Evolutionary conservation across 495 filamentous ascomycete species (phyloP), one percentile per base, ranked within the genome.

Genomic region (Clohesyomyces aquaticus): DNA sequence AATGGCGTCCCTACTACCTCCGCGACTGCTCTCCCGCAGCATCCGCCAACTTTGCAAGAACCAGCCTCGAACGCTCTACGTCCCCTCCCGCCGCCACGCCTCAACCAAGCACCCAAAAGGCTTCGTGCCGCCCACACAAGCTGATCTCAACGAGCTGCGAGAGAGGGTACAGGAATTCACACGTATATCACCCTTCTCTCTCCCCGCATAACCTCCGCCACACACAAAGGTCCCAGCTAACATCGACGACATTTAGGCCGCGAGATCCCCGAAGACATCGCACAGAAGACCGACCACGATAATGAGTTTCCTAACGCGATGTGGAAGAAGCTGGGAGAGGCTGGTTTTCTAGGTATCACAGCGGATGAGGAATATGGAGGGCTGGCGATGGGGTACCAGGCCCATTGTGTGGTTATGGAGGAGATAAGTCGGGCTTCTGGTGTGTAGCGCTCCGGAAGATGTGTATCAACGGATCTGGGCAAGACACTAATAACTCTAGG

Each of bases 331-430:
- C 78, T 98, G 21, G 94, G 94, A 23, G 86, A 91, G 63, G 94
- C 94, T 45, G 95, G 85, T 77, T 88, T 98, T 58, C 83, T 98
- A 19, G 94, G 94, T 42, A 88, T 97, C 66, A 98, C 94, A 0
- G 95, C 91, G 14, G 91, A 96, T 74, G 93, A 97, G 74, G 88
- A 92, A 43, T 93, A 93, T 54, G 95, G 94, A 42, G 94, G 94
- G 2, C 75, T 98, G 54, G 90, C 82, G 2, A 86, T 98, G 84
- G 94, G 94, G 38, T 98, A 98, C 77, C 95, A 98, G 75, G 95
- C 95, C 27, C 94, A 98, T 72, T 97, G 93, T 73, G 79, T 96
- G 3, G 91, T 97, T 10, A 93, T 98, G 89, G 94, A 98, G 73
- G 94, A 98, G 78, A 78, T 89, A 14, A 86, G 83, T 63, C 81